These are phyloP conservation scores for Curvularia eragrostidis DNA, from an alignment of 2,329 filamentous ascomycete species.

Conservation along the genomic window DNA sequence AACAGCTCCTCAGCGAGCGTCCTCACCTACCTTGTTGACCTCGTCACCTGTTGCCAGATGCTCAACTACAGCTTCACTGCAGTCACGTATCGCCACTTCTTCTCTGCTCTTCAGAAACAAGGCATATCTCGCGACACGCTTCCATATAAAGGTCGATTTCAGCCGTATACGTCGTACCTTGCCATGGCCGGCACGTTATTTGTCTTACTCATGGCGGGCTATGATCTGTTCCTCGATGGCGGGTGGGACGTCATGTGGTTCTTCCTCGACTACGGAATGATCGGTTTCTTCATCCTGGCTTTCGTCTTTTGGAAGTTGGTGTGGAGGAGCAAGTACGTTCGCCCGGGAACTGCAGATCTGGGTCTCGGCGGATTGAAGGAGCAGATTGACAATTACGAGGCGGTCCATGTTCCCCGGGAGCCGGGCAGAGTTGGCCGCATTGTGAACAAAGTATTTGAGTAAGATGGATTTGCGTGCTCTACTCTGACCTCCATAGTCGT, in stretches of 20 bases:
- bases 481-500: background rate
- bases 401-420: background rate
- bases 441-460: background rate
- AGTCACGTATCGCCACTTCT: background rate
- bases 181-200: background rate
- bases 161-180: background rate
- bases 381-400: background rate
- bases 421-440: background rate
- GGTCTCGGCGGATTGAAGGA: background rate
- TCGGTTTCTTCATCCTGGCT: background rate
- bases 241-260: background rate
- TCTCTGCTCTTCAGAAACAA: background rate
- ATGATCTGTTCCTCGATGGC: background rate
- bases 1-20: conserved; percentile 70
- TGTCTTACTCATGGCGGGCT: background rate
- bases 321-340: background rate
- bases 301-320: background rate
- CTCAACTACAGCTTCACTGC: background rate
- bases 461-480: background rate
- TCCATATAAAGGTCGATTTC: background rate
- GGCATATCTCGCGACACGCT: background rate
- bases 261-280: background rate
- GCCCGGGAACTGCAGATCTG: background rate
- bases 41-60: background rate
- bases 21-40: conserved; percentile 51